A percentile compares a stretch with the other conserved stretches of the same genome.
Evolutionary conservation across 2,329 filamentous ascomycete genomes (phyloP).

Genomic region (Aspergillus jensenii): DNA sequence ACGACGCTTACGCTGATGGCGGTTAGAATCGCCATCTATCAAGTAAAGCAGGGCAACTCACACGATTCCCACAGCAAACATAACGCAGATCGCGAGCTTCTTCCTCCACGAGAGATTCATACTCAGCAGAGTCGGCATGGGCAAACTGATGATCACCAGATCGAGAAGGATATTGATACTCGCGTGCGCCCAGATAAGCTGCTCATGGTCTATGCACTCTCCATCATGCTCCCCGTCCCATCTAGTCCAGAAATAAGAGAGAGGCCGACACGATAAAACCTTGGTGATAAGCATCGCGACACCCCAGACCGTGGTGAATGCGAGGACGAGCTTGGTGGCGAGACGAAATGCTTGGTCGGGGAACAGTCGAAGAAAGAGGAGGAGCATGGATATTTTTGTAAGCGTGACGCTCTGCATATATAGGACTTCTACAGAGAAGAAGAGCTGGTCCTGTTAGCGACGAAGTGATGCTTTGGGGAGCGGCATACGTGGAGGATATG

Average conservation of each 20-base stretch:
- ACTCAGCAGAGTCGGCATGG: neutral
- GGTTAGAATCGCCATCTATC: neutral
- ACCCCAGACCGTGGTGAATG: neutral
- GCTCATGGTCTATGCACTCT: neutral
- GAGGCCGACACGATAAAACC: neutral
- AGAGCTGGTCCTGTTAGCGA: neutral
- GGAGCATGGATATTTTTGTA: slow-evolving; percentile 5
- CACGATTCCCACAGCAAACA: slow-evolving; percentile 1
- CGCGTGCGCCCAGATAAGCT: neutral
- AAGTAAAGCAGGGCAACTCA: neutral
- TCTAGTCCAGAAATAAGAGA: neutral
- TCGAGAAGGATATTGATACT: slow-evolving; percentile 3
- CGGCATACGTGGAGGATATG: neutral
- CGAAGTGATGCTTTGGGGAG: neutral
- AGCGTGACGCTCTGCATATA: neutral
- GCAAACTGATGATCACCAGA: neutral
- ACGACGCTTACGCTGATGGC: neutral
- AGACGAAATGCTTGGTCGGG: neutral
- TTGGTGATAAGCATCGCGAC: neutral
- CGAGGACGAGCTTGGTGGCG: neutral
- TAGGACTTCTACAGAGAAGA: neutral
- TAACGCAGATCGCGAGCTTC: neutral
- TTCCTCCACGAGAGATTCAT: neutral
- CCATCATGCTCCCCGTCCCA: slow-evolving; percentile 8
- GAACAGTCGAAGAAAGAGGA: slow-evolving; percentile 7